Base-by-base conservation (phyloP, 2,329 filamentous ascomycete genomes). In the Talaromyces sp. region DNA sequence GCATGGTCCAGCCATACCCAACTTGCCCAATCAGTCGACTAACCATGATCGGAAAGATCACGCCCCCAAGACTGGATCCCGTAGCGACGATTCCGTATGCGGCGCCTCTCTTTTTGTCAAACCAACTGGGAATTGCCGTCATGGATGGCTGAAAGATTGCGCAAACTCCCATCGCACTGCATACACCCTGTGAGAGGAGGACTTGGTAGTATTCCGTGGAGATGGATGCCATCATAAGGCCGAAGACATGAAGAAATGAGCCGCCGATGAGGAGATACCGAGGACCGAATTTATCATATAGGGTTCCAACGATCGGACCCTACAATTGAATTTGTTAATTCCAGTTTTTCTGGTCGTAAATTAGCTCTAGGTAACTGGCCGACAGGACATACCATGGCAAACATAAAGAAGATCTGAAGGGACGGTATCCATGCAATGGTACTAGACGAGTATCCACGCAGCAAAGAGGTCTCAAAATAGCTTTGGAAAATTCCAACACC, bases 241-340 rank as follows among this genome's bases (percentile, higher is more conserved):
- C 80, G 49, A 83, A 81, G 47, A 83, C 77, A 54, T 83, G 80
- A 43, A 83, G 62, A 47, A 83, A 72, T 3, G 75, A 76, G n/a
- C 82, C 82, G 22, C 71, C 64, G 0, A 80, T 29, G 2, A 82
- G 62, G 0, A 88, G 11, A 11, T 73, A 77, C 22, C 79, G 77
- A 0, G 86, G 83, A 0, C 86, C 86, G 52, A 83, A 81, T 48
- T 75, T 81, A 61, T 89, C 87, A 58, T 80, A 87, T 0, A 86
- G 43, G 40, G 81, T 82, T 1, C 86, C 86, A 11, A 85, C 77
- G 4, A 88, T 62, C 0, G 84, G 83, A 0, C 85, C 85, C 55
- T 60, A 32, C 60, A 71, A 65, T 29, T 63, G 69, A 63, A 79
- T n/a, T 27, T 3, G 4, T 41, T 4, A 41, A 27, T 16, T 27